A percentile compares a stretch with the other conserved stretches of the same genome.
phyloP scores from a whole-genome alignment of 768 basidiomycete species.

The Boletus tomentosulus region DNA sequence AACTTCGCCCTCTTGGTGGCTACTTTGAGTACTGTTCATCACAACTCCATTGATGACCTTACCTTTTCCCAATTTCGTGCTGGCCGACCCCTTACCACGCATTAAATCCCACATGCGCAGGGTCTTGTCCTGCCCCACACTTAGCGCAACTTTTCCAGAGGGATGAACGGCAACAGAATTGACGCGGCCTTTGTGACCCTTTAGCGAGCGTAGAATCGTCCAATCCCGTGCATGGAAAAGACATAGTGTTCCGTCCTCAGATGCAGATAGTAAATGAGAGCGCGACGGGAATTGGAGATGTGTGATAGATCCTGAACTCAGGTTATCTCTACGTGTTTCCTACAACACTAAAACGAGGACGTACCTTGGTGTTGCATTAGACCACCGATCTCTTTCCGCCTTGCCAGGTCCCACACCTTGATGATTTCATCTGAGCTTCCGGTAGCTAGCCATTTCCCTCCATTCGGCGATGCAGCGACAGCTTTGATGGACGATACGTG shows the following conservation, averaged over 20 bases:
- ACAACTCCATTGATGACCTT: conserved; percentile 9
- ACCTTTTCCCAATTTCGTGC: conserved; percentile 89
- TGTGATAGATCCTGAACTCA: conserved; percentile 78
- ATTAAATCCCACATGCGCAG: conserved; percentile 99
- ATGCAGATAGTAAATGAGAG: conserved; percentile 86
- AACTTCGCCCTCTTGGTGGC: conserved; percentile 75
- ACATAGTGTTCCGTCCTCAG: conserved; percentile 87
- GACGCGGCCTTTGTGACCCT: conserved; percentile 91
- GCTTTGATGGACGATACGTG: conserved; percentile 92
- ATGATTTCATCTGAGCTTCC: conserved; percentile 96
- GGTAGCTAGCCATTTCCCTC: conserved; percentile 94
- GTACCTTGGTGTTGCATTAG: conserved; percentile 93
- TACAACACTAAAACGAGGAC: conserved; percentile 8
- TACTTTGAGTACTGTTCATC: not conserved
- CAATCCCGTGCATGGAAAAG: conserved; percentile 94
- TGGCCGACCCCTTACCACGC: conserved; percentile 86
- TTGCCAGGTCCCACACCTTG: conserved; percentile 92
- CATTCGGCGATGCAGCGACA: conserved; percentile 80
- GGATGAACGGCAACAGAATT: conserved; percentile 92
- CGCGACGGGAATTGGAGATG: conserved; percentile 81
- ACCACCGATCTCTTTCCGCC: conserved; percentile 91
- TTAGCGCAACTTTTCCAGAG: conserved; percentile 85
- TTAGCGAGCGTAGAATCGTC: conserved; percentile 80
- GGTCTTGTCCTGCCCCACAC: conserved; percentile 85
- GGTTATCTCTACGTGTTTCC: not conserved